Conservation (phyloP, 2,329 filamentous ascomycete species). For the Trichoderma simmonsii region DNA sequence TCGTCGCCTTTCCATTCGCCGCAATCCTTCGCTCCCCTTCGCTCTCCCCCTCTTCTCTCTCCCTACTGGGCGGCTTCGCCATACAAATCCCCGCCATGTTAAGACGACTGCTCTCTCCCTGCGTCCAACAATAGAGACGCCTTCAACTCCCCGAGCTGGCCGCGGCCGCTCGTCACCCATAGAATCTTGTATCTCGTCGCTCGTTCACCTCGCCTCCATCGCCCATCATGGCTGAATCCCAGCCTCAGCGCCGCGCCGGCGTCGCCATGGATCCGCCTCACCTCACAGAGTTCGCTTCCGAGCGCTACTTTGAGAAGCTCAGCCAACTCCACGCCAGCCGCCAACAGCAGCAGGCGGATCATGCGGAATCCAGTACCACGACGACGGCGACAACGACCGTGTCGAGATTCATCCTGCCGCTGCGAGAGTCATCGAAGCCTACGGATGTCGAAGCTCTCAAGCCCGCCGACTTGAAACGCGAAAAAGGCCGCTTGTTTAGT, state of each 20-base stretch:
- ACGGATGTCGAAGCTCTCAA: constrained; percentile 32
- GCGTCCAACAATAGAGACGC: constrained; percentile 34
- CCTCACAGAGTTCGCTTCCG: constrained; percentile 64
- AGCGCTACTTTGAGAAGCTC: constrained; percentile 62
- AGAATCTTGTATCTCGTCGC: constrained; percentile 20
- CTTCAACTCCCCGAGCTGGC: constrained; percentile 29
- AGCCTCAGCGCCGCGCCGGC: constrained; percentile 25
- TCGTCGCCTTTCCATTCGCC: background rate
- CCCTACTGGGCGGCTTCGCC: constrained; percentile 12
- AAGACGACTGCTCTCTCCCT: constrained; percentile 25
- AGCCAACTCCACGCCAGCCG: constrained; percentile 49
- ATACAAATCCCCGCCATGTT: constrained; percentile 30
- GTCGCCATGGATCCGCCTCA: constrained; percentile 58
- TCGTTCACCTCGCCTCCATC: constrained; percentile 22
- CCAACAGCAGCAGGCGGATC: constrained; percentile 38
- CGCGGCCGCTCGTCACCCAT: constrained; percentile 24
- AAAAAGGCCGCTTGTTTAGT: constrained; percentile 43
- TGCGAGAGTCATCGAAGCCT: constrained; percentile 39
- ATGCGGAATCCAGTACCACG: constrained; percentile 25
- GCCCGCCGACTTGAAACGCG: constrained; percentile 36
- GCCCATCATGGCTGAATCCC: constrained; percentile 33
- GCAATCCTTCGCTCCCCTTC: background rate
- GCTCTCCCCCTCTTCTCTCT: background rate
- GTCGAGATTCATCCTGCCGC: constrained; percentile 50
- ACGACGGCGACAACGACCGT: constrained; percentile 20